Evolutionary conservation across 345 rosid species (phyloP).

Genomic region (Brassica nigra): DNA sequence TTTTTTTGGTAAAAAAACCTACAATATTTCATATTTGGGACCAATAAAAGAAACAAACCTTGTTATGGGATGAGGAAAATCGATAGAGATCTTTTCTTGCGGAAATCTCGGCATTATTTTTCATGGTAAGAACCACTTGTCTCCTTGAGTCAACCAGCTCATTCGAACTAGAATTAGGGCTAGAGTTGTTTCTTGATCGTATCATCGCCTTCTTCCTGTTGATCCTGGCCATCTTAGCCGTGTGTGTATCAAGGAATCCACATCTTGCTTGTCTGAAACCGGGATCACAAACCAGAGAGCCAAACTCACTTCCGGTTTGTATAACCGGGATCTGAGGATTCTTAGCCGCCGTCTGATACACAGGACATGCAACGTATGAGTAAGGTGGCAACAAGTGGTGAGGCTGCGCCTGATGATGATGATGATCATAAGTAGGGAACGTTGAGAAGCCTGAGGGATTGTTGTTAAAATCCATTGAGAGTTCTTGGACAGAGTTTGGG

Average conservation of each 20-base stretch:
- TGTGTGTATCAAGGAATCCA: slow-evolving; percentile 43
- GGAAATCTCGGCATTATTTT: neutral
- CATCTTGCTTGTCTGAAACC: slow-evolving; percentile 39
- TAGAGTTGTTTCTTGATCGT: slow-evolving; percentile 44
- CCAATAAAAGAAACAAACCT: slow-evolving; percentile 39
- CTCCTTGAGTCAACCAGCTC: slow-evolving; percentile 37
- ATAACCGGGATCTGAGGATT: slow-evolving; percentile 26
- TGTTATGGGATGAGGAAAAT: slow-evolving; percentile 51
- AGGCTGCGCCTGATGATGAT: slow-evolving; percentile 16
- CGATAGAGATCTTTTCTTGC: slow-evolving; percentile 39
- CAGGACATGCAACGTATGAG: slow-evolving; percentile 27
- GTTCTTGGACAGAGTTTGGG: slow-evolving; percentile 31
- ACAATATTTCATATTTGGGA: neutral
- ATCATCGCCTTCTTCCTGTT: slow-evolving; percentile 69
- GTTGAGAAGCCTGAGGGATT: slow-evolving; percentile 4
- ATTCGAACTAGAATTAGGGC: slow-evolving; percentile 30
- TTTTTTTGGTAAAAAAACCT: neutral
- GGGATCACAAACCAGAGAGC: slow-evolving; percentile 16
- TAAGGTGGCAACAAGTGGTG: slow-evolving; percentile 14
- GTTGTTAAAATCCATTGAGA: slow-evolving; percentile 29
- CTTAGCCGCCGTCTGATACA: slow-evolving; percentile 5
- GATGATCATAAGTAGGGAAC: slow-evolving; percentile 10
- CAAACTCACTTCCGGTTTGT: slow-evolving; percentile 22
- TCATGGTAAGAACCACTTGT: slow-evolving; percentile 19
- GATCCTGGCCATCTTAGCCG: slow-evolving; percentile 60